Evolutionary conservation across 192 early-diverging fungal genomes (phyloP).

Genomic region (Coemansia furcata): DNA sequence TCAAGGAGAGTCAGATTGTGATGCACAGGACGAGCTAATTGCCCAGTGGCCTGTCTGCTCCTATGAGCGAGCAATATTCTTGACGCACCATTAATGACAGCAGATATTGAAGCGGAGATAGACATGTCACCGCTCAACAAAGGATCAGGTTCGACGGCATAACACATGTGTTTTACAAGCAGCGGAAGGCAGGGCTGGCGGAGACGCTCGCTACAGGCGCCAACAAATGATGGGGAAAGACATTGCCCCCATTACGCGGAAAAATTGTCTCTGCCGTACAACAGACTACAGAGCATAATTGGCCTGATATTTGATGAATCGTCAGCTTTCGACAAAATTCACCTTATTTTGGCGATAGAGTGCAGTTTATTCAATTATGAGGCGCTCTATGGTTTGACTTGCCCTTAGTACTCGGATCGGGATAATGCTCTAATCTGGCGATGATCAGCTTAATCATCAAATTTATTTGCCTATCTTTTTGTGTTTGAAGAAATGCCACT

Average conservation of each 20-base stretch:
- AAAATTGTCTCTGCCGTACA: background rate
- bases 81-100: background rate
- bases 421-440: too few relatives aligned
- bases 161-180: constrained; percentile 2
- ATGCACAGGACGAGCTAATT: background rate
- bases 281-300: background rate
- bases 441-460: too few relatives aligned
- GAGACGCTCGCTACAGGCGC: background rate
- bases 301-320: too few relatives aligned
- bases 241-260: background rate
- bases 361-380: background rate
- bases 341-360: too few relatives aligned
- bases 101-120: background rate
- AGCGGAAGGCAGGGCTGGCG: background rate
- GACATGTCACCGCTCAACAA: background rate
- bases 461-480: too few relatives aligned
- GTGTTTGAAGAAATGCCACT: too few relatives aligned
- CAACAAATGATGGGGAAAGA: background rate
- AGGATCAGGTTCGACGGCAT: constrained; percentile 7
- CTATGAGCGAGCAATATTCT: background rate
- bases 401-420: too few relatives aligned
- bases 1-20: background rate
- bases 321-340: too few relatives aligned
- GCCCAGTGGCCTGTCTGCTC: background rate
- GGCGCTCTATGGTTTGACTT: background rate